Percentiles rank a stretch among this genome's conserved stretches.
Conservation (phyloP, 306 rosid species). For the Prunus mira region DNA sequence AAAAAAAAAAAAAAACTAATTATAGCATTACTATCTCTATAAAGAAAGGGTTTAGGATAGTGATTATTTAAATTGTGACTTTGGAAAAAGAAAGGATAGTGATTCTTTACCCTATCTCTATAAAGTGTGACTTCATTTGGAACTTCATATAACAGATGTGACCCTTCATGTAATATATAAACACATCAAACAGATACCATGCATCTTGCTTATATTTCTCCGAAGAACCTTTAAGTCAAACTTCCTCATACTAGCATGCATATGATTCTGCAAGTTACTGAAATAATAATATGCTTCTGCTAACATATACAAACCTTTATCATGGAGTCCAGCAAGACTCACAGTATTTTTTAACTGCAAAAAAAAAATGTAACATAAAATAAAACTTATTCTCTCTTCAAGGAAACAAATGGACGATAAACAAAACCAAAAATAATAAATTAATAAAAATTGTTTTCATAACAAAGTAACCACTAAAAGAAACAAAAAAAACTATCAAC, state of each 20-base stretch:
- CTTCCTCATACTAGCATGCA: slow-evolving; percentile 1
- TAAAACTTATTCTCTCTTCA: slow-evolving; percentile 13
- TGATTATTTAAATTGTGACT: background rate
- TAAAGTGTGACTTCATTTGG: background rate
- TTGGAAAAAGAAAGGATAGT: background rate
- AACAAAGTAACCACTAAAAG: background rate
- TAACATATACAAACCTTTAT: slow-evolving; percentile 62
- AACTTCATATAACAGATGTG: slow-evolving; percentile 9
- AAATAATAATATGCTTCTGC: slow-evolving; percentile 17
- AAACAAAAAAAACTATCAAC: background rate
- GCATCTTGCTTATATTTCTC: background rate
- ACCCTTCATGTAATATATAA: background rate
- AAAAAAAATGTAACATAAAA: slow-evolving; percentile 27
- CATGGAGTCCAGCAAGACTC: slow-evolving; percentile 88
- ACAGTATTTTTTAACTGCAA: slow-evolving; percentile 61
- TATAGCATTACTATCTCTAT: background rate
- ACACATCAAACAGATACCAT: background rate
- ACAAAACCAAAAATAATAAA: background rate
- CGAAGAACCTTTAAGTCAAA: background rate
- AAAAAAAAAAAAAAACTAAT: background rate
- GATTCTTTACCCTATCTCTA: background rate
- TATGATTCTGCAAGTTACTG: slow-evolving; percentile 1
- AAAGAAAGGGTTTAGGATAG: background rate
- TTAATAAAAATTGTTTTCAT: no score
- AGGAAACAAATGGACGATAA: slow-evolving; percentile 16